Evolutionary conservation across 352 stramenopile genomes (phyloP).

Genomic region (Phytopythium kandeliae): DNA sequence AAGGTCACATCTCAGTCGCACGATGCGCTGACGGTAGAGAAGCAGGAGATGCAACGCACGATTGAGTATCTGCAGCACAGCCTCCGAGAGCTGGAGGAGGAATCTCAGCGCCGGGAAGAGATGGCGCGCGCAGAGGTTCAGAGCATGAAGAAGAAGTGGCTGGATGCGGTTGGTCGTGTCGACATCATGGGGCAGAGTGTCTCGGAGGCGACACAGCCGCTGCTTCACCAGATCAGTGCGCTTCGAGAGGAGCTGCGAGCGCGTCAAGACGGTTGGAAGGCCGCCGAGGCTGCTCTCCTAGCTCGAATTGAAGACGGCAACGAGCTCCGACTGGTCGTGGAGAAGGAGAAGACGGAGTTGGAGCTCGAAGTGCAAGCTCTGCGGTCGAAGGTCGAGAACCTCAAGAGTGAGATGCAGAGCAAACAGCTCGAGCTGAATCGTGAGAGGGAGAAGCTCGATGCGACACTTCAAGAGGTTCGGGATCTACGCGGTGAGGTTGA

Average conservation of each 20-base stretch:
- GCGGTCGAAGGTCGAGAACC: conserved; percentile 22
- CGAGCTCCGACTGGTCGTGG: conserved; percentile 21
- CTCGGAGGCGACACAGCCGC: conserved; percentile 66
- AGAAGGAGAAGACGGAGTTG: conserved; percentile 34
- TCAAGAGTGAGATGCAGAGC: conserved; percentile 22
- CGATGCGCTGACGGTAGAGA: conserved; percentile 42
- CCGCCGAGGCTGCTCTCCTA: conserved; percentile 35
- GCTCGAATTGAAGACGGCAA: conserved; percentile 33
- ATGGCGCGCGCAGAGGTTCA: conserved; percentile 44
- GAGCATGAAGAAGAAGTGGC: conserved; percentile 74
- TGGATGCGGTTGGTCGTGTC: conserved; percentile 60
- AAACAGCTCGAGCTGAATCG: conserved; percentile 25
- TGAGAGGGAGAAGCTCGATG: conserved; percentile 28
- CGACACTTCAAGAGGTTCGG: conserved; percentile 20
- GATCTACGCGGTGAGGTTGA: conserved; percentile 35
- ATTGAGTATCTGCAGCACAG: conserved; percentile 58
- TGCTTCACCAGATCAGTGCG: conserved; percentile 63
- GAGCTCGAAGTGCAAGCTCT: conserved; percentile 36
- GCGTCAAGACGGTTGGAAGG: conserved; percentile 52
- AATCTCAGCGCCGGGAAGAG: conserved; percentile 53
- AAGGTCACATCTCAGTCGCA: conserved; percentile 43
- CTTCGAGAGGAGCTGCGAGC: conserved; percentile 62
- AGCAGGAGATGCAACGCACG: conserved; percentile 50
- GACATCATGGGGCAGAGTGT: conserved; percentile 64
- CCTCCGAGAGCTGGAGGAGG: conserved; percentile 44